phyloP scores from a whole-genome alignment of 768 basidiomycete species.

The Pleurotus sapidus region DNA sequence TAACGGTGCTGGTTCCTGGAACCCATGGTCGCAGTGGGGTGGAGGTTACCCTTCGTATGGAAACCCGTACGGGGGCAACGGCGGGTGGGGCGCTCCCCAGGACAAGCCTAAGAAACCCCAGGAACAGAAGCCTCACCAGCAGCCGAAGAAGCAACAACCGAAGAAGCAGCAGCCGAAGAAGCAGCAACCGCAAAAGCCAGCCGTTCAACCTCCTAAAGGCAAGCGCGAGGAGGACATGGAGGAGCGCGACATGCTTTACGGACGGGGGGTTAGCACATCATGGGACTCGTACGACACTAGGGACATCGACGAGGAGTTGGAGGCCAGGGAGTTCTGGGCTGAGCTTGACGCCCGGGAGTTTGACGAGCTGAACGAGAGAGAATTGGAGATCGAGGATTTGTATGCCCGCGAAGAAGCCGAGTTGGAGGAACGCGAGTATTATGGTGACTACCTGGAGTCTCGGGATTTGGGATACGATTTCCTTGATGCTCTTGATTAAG shows the following conservation, averaged over 20 bases:
- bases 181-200: background rate
- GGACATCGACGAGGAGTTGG: conserved; percentile 4
- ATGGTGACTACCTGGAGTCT: background rate
- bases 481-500: background rate
- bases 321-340: background rate
- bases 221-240: conserved; percentile 5
- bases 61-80: background rate
- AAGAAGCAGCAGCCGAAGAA: background rate
- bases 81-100: background rate
- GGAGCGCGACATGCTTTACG: background rate
- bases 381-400: background rate
- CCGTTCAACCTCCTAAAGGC: background rate
- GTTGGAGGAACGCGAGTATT: background rate
- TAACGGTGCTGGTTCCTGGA: background rate
- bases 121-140: background rate
- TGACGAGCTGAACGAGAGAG: background rate
- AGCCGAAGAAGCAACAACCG: background rate
- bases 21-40: background rate
- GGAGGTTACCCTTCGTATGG: too few relatives aligned
- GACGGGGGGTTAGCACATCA: background rate
- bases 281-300: background rate
- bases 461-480: background rate
- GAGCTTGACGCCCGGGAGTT: background rate
- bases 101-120: background rate
- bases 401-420: background rate